Evolutionary conservation across 805 yeast species (phyloP).

Genomic region (Sugiyamaella floridensis): DNA sequence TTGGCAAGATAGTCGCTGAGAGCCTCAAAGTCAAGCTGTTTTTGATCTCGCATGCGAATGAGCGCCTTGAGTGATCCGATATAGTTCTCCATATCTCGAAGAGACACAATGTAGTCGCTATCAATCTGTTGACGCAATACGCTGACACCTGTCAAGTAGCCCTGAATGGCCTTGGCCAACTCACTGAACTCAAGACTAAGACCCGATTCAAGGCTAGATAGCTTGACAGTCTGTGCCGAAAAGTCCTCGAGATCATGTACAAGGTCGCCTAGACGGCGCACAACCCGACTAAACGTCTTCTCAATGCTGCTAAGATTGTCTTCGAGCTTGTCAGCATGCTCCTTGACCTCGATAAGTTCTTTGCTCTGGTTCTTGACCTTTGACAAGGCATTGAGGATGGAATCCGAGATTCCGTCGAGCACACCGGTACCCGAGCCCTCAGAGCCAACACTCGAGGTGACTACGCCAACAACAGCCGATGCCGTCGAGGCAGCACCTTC

Average conservation of each 20-base stretch:
- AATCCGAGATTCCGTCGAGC: slow-evolving; percentile 80
- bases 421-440: slow-evolving; percentile 36
- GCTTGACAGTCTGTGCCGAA: slow-evolving; percentile 58
- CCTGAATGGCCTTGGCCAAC: slow-evolving; percentile 44
- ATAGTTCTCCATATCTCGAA: slow-evolving; percentile 84
- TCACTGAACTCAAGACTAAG: slow-evolving; percentile 33
- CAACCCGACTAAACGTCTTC: slow-evolving; percentile 63
- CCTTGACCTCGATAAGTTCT: slow-evolving; percentile 77
- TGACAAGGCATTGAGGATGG: slow-evolving; percentile 88
- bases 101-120: slow-evolving; percentile 69
- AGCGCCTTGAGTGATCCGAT: slow-evolving; percentile 56
- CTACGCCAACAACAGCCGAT: slow-evolving; percentile 3
- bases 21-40: slow-evolving; percentile 85
- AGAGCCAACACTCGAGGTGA: slow-evolving; percentile 24
- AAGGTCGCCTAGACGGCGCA: slow-evolving; percentile 65
- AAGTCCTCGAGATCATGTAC: slow-evolving; percentile 68
- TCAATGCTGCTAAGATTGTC: slow-evolving; percentile 78
- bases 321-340: slow-evolving; percentile 73
- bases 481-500: slow-evolving; percentile 16
- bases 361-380: slow-evolving; percentile 56
- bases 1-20: slow-evolving; percentile 69
- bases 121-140: slow-evolving; percentile 52
- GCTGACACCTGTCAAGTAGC: slow-evolving; percentile 37
- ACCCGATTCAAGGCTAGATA: slow-evolving; percentile 52
- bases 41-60: slow-evolving; percentile 80